Conservation (phyloP, 2,329 filamentous ascomycete species). For the Aspergillus fischeri region DNA sequence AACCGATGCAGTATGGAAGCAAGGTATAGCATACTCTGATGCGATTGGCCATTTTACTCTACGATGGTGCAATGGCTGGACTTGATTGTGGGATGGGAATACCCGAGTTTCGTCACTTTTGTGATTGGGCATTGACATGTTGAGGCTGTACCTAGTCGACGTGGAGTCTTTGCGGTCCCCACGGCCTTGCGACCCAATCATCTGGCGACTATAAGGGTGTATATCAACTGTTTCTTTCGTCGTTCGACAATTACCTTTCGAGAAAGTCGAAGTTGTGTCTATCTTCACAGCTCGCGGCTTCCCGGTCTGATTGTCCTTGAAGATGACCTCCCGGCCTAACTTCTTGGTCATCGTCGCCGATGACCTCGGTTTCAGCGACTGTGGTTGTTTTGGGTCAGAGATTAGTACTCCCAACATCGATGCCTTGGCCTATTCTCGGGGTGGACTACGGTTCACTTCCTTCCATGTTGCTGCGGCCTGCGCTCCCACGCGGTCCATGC, state of each 20-base stretch:
- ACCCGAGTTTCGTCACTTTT: background rate
- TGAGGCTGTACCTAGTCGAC: background rate
- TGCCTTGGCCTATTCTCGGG: conserved; percentile 36
- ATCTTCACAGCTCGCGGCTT: background rate
- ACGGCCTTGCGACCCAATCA: background rate
- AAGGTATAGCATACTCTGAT: background rate
- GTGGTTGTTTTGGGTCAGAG: conserved; percentile 52
- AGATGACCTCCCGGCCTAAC: conserved; percentile 15
- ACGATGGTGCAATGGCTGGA: background rate
- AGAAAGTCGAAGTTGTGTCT: background rate
- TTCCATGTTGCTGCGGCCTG: conserved; percentile 59
- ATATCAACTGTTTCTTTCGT: background rate
- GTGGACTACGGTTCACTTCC: conserved; percentile 53
- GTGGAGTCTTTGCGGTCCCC: background rate
- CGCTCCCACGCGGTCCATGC: conserved; percentile 40
- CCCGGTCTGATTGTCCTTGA: background rate
- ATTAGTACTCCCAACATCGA: conserved; percentile 54
- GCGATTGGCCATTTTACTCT: background rate
- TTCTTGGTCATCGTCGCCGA: conserved; percentile 27
- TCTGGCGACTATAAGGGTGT: background rate
- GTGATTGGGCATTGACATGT: background rate
- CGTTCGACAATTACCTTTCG: background rate
- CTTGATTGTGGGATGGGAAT: background rate
- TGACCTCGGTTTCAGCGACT: conserved; percentile 52
- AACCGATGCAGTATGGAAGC: background rate